These are phyloP conservation scores for Blechomonas ayalai DNA, from an alignment of 208 protist species.

Conservation along the genomic window DNA sequence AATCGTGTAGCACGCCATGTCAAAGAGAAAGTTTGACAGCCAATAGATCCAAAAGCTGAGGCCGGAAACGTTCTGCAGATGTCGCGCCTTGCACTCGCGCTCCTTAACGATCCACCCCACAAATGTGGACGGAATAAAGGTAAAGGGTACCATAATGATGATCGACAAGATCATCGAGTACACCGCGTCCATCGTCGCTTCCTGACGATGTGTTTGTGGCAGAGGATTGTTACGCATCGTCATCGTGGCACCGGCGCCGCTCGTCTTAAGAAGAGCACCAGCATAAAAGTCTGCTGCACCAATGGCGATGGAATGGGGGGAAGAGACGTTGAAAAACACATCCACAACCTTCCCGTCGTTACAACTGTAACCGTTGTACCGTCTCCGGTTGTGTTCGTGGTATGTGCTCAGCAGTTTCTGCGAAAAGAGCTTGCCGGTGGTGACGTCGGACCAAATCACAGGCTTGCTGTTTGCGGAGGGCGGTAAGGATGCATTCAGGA, in stretches of 20 bases:
- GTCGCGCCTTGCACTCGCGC: slow-evolving; percentile 56
- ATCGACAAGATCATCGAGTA: slow-evolving; percentile 47
- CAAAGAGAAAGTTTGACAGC: slow-evolving; percentile 60
- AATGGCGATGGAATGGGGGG: slow-evolving; percentile 31
- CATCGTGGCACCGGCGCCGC: neutral
- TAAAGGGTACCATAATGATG: slow-evolving; percentile 62
- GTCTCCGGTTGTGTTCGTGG: slow-evolving; percentile 20
- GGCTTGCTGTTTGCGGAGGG: slow-evolving; percentile 10
- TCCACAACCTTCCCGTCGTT: slow-evolving; percentile 10
- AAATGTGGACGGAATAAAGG: slow-evolving; percentile 60
- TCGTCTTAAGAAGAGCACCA: slow-evolving; percentile 12
- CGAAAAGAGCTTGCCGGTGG: slow-evolving; percentile 13
- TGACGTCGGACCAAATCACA: slow-evolving; percentile 8
- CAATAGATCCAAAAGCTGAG: slow-evolving; percentile 51
- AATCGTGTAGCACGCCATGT: slow-evolving; percentile 35
- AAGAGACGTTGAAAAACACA: slow-evolving; percentile 53
- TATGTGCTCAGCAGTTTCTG: slow-evolving; percentile 27
- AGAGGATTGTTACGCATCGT: slow-evolving; percentile 13
- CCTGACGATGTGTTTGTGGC: slow-evolving; percentile 19
- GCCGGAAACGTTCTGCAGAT: slow-evolving; percentile 70
- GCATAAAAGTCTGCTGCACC: slow-evolving; percentile 25
- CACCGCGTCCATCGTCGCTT: slow-evolving; percentile 15
- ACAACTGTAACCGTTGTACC: slow-evolving; percentile 45
- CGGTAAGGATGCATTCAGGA: slow-evolving; percentile 13
- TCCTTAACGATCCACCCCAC: slow-evolving; percentile 71